Conservation (phyloP, 108 stramenopile species). For the Aurantiochytrium sp. region DNA sequence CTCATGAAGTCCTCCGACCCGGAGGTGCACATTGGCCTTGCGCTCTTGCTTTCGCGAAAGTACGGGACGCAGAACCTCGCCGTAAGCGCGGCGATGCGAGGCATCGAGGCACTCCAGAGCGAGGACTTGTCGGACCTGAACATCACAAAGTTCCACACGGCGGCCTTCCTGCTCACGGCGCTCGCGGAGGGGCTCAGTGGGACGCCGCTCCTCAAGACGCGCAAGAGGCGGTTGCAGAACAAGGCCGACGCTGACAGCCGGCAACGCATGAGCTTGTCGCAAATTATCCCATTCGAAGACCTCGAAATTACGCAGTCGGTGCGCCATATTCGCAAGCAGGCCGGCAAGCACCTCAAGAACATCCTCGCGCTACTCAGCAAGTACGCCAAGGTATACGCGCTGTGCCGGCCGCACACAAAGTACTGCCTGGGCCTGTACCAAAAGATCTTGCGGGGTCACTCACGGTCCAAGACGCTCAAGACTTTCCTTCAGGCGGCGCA, state of each 20-base stretch:
- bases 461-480: not conserved
- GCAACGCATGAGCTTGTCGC: not conserved
- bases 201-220: not conserved
- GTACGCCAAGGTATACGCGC: not conserved
- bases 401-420: not conserved
- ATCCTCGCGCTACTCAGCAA: not conserved
- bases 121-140: not conserved
- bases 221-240: not conserved
- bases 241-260: not conserved
- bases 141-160: not conserved
- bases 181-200: not conserved
- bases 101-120: not conserved
- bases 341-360: not conserved
- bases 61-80: not conserved
- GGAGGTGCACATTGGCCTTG: not conserved
- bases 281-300: slow-evolving; percentile 12
- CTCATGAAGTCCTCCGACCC: not conserved
- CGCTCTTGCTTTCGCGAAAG: not conserved
- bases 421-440: not conserved
- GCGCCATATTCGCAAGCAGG: not conserved
- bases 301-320: not conserved
- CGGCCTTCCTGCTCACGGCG: not conserved
- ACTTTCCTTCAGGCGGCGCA: not conserved
- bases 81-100: not conserved
- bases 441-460: not conserved